Evolutionary conservation across 1,284 basidiomycete species (phyloP).

Genomic region (Wolfiporia cocos): DNA sequence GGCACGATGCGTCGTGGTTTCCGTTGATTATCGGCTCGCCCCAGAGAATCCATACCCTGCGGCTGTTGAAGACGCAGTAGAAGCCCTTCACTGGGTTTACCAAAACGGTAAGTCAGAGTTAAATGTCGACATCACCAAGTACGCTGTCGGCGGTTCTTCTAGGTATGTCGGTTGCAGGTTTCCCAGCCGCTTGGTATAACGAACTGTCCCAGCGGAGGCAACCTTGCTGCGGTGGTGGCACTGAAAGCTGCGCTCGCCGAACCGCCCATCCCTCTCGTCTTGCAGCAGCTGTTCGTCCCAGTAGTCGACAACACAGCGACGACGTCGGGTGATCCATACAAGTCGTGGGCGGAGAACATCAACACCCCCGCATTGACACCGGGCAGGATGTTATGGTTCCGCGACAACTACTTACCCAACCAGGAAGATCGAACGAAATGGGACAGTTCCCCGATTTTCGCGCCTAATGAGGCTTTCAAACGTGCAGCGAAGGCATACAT

Average conservation of each 20-base stretch:
- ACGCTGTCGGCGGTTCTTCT: constrained; percentile 63
- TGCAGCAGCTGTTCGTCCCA: constrained; percentile 65
- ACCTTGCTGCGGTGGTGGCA: constrained; percentile 61
- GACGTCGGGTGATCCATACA: constrained; percentile 31
- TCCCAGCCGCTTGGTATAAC: neutral
- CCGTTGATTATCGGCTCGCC: constrained; percentile 70
- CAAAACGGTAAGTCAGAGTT: constrained; percentile 35
- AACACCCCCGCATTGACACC: constrained; percentile 56
- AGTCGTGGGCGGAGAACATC: constrained; percentile 54
- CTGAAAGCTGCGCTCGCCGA: constrained; percentile 50
- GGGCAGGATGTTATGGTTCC: constrained; percentile 69
- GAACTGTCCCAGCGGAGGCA: constrained; percentile 48
- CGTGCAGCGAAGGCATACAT: constrained; percentile 57
- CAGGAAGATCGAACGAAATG: constrained; percentile 52
- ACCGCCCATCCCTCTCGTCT: constrained; percentile 50
- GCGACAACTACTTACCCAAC: constrained; percentile 60
- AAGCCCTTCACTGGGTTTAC: constrained; percentile 59
- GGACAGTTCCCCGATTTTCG: constrained; percentile 66
- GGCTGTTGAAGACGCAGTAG: constrained; percentile 68
- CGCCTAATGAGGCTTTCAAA: constrained; percentile 46
- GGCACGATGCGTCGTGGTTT: constrained; percentile 50
- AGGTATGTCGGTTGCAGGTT: constrained; percentile 33
- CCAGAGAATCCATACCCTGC: constrained; percentile 73
- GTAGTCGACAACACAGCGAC: constrained; percentile 67
- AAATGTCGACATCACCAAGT: constrained; percentile 33